Evolutionary conservation across 1,139 yeast species (phyloP).

Genomic region (Hansenula sp.): DNA sequence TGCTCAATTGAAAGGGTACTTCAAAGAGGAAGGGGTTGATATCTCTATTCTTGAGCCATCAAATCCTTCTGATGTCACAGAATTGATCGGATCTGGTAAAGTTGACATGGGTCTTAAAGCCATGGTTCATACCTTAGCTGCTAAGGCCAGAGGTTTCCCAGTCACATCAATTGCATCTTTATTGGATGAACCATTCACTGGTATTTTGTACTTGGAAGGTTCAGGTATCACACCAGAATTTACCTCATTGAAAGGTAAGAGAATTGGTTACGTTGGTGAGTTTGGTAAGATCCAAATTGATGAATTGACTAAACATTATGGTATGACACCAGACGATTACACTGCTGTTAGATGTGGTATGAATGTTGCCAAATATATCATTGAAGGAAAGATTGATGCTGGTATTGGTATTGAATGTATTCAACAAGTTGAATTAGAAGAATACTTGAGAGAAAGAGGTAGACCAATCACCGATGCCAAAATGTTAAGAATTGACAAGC

Average conservation of each 20-base stretch:
- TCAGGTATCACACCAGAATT: conserved; percentile 50
- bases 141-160: conserved; percentile 55
- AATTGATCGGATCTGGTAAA: conserved; percentile 52
- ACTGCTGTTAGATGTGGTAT: conserved; percentile 60
- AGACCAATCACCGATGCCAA: conserved; percentile 44
- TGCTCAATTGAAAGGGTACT: conserved; percentile 48
- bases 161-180: conserved; percentile 53
- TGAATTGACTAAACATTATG: conserved; percentile 50
- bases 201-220: conserved; percentile 47
- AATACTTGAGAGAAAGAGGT: conserved; percentile 40
- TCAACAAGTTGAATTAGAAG: conserved; percentile 55
- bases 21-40: conserved; percentile 45
- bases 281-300: conserved; percentile 57
- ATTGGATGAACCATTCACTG: conserved; percentile 56
- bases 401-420: conserved; percentile 58
- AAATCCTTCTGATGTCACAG: conserved; percentile 57
- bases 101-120: conserved; percentile 58
- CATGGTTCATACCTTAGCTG: conserved; percentile 58
- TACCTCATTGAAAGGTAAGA: conserved; percentile 46
- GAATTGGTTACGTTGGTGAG: conserved; percentile 55
- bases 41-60: conserved; percentile 53
- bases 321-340: conserved; percentile 51
- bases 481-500: conserved; percentile 52
- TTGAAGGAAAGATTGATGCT: conserved; percentile 52
- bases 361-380: conserved; percentile 54